These are phyloP conservation scores for Microbotryum lychnidis-dioicae DNA, from an alignment of 1,284 basidiomycete species.

Conservation along the genomic window DNA sequence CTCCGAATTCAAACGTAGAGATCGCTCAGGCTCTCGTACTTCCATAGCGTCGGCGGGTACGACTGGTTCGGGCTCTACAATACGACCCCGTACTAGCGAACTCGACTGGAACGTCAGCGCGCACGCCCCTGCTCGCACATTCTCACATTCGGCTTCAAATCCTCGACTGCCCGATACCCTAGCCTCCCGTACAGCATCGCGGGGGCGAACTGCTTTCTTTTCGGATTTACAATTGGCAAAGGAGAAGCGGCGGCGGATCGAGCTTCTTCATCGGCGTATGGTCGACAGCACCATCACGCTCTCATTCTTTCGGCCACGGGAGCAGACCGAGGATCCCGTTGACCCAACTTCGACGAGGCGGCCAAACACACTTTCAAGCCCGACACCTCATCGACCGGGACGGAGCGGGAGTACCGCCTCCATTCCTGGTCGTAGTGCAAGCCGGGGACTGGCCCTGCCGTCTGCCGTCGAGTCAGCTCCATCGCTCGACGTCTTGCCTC, in stretches of 20 bases:
- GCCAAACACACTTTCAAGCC: constrained; percentile 1
- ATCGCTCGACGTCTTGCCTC: constrained; percentile 32
- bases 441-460: neutral
- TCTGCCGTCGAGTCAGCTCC: neutral
- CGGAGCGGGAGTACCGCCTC: no score
- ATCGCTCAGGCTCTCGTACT: constrained; percentile 18
- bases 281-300: constrained; percentile 70
- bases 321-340: constrained; percentile 4
- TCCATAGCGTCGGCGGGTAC: constrained; percentile 18
- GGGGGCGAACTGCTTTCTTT: constrained; percentile 21
- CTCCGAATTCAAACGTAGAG: neutral
- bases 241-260: constrained; percentile 59
- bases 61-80: constrained; percentile 34
- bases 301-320: constrained; percentile 1
- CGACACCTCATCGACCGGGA: neutral
- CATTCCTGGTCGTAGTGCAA: no score
- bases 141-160: constrained; percentile 17
- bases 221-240: constrained; percentile 35
- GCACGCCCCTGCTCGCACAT: constrained; percentile 12
- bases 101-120: constrained; percentile 19
- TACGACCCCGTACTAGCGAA: constrained; percentile 47
- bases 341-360: constrained; percentile 1
- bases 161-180: constrained; percentile 9
- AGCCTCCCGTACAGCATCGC: constrained; percentile 5
- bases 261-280: constrained; percentile 59